Conservation (phyloP, 768 basidiomycete species). For the Phanerochaete carnosa region DNA sequence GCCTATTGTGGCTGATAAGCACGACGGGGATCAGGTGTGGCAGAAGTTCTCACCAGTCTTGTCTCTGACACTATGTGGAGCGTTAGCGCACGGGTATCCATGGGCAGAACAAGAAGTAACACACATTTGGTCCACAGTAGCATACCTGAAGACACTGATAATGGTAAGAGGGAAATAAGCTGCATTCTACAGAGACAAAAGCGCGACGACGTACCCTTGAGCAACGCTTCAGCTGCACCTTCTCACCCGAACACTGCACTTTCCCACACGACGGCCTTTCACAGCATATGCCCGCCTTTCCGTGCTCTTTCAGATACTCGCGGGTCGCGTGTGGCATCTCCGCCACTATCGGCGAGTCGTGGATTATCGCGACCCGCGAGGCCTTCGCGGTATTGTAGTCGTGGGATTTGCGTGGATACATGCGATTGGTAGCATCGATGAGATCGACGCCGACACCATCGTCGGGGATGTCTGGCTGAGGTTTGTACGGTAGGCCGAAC, state of each 20-base stretch:
- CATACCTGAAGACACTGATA: background rate
- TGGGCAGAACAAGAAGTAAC: background rate
- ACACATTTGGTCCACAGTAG: background rate
- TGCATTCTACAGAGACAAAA: background rate
- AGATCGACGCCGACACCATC: conserved; percentile 1
- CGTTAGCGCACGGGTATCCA: background rate
- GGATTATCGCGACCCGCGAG: background rate
- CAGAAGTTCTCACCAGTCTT: background rate
- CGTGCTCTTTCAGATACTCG: background rate
- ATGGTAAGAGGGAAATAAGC: background rate
- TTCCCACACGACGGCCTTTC: background rate
- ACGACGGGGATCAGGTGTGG: background rate
- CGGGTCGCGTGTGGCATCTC: background rate
- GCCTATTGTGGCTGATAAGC: background rate
- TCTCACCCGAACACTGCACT: background rate
- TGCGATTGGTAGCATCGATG: background rate
- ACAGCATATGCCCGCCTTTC: conserved; percentile 1
- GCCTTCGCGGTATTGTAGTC: background rate
- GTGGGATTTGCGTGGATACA: background rate
- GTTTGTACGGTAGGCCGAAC: background rate
- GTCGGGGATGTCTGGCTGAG: background rate
- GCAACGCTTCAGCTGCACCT: background rate
- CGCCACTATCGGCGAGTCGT: background rate
- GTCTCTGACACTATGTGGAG: background rate
- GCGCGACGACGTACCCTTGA: background rate